Evolutionary conservation across 163 green algal genomes (phyloP).

Genomic region (Scenedesmus sp.): DNA sequence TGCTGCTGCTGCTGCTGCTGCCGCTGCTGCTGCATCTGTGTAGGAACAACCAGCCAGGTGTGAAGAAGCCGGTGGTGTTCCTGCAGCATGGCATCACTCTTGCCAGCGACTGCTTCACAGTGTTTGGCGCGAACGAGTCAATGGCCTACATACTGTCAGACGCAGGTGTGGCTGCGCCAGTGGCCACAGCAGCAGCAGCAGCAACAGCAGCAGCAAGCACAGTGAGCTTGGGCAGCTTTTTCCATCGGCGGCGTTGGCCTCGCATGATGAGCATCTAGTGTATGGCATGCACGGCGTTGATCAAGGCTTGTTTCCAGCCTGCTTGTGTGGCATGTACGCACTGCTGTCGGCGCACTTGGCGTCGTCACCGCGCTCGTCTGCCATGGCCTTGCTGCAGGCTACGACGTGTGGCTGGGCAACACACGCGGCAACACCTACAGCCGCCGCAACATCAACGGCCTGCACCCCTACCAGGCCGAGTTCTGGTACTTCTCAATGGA

Average conservation of each 20-base stretch:
- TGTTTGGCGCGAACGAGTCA: conserved; percentile 30
- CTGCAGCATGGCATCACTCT: conserved; percentile 51
- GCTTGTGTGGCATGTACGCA: no score
- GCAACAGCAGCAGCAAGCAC: neutral
- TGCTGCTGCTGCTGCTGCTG: conserved; percentile 10
- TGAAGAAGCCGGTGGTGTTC: conserved; percentile 33
- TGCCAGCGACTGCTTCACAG: conserved; percentile 36
- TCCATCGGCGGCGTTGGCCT: no score
- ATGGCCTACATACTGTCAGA: conserved; percentile 52
- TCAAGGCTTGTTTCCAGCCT: no score
- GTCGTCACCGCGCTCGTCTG: no score
- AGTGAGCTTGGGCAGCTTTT: no score
- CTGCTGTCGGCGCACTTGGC: neutral
- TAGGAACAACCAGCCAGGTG: conserved; percentile 34
- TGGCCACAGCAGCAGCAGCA: neutral
- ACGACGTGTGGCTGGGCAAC: conserved; percentile 55
- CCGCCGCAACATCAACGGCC: conserved; percentile 30
- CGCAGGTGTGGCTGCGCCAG: neutral
- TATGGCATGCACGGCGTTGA: no score
- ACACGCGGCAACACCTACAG: conserved; percentile 51
- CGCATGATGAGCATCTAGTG: no score
- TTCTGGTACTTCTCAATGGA: conserved; percentile 54
- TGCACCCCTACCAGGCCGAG: conserved; percentile 20
- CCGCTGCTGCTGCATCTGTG: conserved; percentile 33
- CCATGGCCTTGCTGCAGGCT: conserved; percentile 23